A percentile compares a stretch with the other conserved stretches of the same genome.
These are phyloP conservation scores for Ensete ventricosum DNA, from an alignment of 176 grass and related monocot species.

Conservation along the genomic window DNA sequence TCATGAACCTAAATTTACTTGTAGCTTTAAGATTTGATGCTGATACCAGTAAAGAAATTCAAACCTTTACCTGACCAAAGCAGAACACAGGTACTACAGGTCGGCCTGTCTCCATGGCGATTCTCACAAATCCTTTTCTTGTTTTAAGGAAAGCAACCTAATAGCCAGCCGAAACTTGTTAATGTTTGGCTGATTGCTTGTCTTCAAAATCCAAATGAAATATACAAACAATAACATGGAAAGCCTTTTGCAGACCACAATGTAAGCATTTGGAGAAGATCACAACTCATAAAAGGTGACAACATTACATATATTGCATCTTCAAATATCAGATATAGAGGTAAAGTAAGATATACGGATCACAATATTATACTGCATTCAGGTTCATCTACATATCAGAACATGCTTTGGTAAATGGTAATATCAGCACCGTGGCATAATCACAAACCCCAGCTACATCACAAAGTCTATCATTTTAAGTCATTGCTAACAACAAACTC, in stretches of 20 bases:
- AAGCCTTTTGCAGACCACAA: not conserved
- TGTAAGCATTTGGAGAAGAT: not conserved
- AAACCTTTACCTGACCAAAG: constrained; percentile 65
- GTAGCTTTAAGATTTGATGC: too few relatives aligned
- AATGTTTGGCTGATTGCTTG: constrained; percentile 12
- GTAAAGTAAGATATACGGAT: not conserved
- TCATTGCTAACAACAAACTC: too few relatives aligned
- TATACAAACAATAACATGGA: not conserved
- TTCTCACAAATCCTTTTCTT: constrained; percentile 88
- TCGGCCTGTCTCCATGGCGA: constrained; percentile 66
- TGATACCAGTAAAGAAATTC: not conserved
- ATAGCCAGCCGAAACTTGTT: not conserved
- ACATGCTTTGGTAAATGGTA: too few relatives aligned
- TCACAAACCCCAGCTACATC: too few relatives aligned
- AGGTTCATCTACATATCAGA: too few relatives aligned
- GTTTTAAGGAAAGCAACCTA: constrained; percentile 88
- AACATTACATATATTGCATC: not conserved
- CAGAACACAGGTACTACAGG: constrained; percentile 74
- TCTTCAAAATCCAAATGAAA: constrained; percentile 1
- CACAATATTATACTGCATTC: too few relatives aligned
- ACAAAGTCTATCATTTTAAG: too few relatives aligned
- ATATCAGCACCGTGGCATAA: too few relatives aligned
- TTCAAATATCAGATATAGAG: not conserved
- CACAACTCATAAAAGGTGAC: not conserved
- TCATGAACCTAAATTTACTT: not conserved